These are phyloP conservation scores for Mortierella sp. DNA, from an alignment of 371 early-diverging fungal genomes.

Conservation along the genomic window DNA sequence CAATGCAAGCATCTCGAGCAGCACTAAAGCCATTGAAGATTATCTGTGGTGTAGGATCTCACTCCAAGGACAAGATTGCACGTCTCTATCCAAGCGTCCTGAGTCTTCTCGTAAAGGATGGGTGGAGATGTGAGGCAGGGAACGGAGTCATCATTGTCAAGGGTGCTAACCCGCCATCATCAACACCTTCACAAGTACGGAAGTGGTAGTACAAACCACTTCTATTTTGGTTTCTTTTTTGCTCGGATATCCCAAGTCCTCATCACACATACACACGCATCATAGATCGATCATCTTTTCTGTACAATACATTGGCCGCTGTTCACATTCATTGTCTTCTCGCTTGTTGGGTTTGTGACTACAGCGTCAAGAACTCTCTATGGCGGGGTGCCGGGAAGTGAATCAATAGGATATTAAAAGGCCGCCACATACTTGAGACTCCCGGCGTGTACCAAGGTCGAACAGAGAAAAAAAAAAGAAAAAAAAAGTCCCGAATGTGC, in stretches of 20 bases:
- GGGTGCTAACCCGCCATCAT: slow-evolving; percentile 28
- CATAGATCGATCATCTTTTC: too few species aligned
- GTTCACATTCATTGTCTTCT: neutral
- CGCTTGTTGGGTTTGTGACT: neutral
- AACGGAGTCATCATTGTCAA: slow-evolving; percentile 61
- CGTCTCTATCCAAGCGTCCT: slow-evolving; percentile 66
- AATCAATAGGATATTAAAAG: too few species aligned
- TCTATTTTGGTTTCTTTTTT: neutral
- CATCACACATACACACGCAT: too few species aligned
- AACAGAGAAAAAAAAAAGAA: too few species aligned
- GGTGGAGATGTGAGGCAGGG: slow-evolving; percentile 66
- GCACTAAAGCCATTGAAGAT: slow-evolving; percentile 64
- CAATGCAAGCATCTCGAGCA: slow-evolving; percentile 60
- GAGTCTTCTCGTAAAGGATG: slow-evolving; percentile 60
- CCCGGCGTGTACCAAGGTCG: too few species aligned
- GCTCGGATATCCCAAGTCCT: neutral
- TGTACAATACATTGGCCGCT: too few species aligned
- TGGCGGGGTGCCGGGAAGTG: too few species aligned
- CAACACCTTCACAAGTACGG: slow-evolving; percentile 2
- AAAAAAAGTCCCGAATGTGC: too few species aligned
- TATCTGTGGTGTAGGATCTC: slow-evolving; percentile 74
- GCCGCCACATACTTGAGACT: too few species aligned
- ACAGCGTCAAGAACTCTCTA: neutral
- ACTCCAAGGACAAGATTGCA: slow-evolving; percentile 67
- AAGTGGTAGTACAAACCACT: neutral